phyloP scores from a whole-genome alignment of 2,329 filamentous ascomycete genomes.

The Alternaria gaisen region DNA sequence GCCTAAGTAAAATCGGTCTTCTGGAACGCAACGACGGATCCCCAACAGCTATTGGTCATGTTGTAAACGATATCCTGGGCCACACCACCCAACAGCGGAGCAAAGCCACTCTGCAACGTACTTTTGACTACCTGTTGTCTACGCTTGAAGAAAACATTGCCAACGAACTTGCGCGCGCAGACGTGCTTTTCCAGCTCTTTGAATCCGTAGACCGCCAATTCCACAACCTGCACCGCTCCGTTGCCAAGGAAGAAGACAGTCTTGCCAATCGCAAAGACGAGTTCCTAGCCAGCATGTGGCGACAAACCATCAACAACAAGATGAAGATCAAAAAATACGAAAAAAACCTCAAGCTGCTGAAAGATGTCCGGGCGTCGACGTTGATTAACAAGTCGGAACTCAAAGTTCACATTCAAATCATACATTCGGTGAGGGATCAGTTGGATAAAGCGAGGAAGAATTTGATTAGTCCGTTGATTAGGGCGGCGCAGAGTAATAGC shows the following conservation, averaged over 20 bases:
- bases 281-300: slow-evolving; percentile 85
- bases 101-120: slow-evolving; percentile 80
- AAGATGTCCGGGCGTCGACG: slow-evolving; percentile 80
- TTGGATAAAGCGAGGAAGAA: slow-evolving; percentile 85
- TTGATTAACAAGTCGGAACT: slow-evolving; percentile 87
- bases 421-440: slow-evolving; percentile 84
- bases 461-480: slow-evolving; percentile 83
- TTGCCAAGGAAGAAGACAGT: slow-evolving; percentile 81
- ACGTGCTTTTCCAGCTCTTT: slow-evolving; percentile 86
- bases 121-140: slow-evolving; percentile 85
- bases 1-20: slow-evolving; percentile 69
- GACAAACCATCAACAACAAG: slow-evolving; percentile 80
- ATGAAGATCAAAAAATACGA: slow-evolving; percentile 86
- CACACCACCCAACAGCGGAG: slow-evolving; percentile 83
- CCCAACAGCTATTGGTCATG: slow-evolving; percentile 73
- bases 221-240: slow-evolving; percentile 83
- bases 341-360: slow-evolving; percentile 82
- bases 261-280: slow-evolving; percentile 85
- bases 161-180: slow-evolving; percentile 80
- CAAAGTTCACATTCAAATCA: slow-evolving; percentile 83
- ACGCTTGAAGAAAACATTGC: slow-evolving; percentile 91
- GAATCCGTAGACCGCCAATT: slow-evolving; percentile 92
- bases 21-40: slow-evolving; percentile 51
- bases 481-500: slow-evolving; percentile 72
- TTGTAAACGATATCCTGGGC: slow-evolving; percentile 79